Percentiles rank a stretch among this genome's conserved stretches.
phyloP scores from a whole-genome alignment of 2,329 filamentous ascomycete genomes.

The Ophiostoma fasciatum region DNA sequence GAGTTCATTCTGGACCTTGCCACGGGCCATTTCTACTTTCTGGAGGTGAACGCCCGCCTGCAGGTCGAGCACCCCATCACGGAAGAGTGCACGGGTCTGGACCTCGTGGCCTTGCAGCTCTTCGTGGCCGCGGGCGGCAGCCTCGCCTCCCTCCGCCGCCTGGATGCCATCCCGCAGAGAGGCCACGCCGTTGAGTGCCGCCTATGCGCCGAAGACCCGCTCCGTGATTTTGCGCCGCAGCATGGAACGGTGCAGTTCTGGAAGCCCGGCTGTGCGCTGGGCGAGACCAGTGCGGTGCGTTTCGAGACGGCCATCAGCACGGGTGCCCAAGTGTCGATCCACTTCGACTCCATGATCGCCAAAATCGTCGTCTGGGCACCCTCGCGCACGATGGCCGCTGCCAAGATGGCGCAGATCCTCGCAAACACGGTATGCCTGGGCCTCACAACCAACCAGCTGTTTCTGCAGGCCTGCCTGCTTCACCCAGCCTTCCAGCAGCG shows the following conservation, averaged over 20 bases:
- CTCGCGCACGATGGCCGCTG: slow-evolving; percentile 19
- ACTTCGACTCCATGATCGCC: slow-evolving; percentile 32
- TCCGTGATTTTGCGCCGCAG: slow-evolving; percentile 22
- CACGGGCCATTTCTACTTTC: slow-evolving; percentile 99
- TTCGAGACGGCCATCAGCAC: slow-evolving; percentile 26
- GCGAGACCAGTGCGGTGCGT: no score
- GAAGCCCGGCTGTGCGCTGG: no score
- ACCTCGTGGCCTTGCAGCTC: slow-evolving; percentile 88
- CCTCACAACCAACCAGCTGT: slow-evolving; percentile 52
- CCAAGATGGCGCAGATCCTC: slow-evolving; percentile 20
- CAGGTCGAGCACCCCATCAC: slow-evolving; percentile 99
- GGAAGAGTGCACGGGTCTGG: slow-evolving; percentile 96
- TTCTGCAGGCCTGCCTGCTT: slow-evolving; percentile 50
- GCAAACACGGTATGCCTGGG: slow-evolving; percentile 25
- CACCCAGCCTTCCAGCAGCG: slow-evolving; percentile 43
- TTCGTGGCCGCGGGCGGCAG: slow-evolving; percentile 84
- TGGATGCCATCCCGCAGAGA: slow-evolving; percentile 11
- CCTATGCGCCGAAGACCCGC: slow-evolving; percentile 27
- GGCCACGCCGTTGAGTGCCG: slow-evolving; percentile 29
- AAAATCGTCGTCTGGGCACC: slow-evolving; percentile 30
- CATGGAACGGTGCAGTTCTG: slow-evolving; percentile 22
- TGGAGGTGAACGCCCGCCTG: slow-evolving; percentile 95
- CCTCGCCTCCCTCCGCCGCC: slow-evolving; percentile 8
- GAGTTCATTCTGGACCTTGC: slow-evolving; percentile 97
- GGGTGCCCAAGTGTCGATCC: slow-evolving; percentile 24